Base-by-base conservation (phyloP, 2,329 filamentous ascomycete genomes). In the Intubia oerlemansii region DNA sequence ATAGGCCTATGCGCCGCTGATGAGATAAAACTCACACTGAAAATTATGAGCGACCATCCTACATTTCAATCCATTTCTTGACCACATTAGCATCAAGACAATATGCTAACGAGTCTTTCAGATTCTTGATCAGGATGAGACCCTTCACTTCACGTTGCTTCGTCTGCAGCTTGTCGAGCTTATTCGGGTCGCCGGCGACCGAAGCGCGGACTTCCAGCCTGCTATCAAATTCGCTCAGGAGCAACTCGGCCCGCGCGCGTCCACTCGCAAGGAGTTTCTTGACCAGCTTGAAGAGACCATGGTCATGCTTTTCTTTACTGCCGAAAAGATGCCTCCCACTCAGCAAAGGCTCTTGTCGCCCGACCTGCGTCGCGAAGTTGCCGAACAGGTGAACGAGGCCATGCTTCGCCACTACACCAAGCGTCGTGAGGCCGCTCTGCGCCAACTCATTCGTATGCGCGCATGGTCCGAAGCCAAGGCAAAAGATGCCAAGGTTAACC, bases 161-260 rank as follows among this genome's bases (percentile, higher is more conserved):
- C 75, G 85, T 20, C 62, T 98, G 22, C 88, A 98, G 48, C 63
- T 98, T 5, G 78, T 98, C 32, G 88, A 98, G 53, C 62, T 95
- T 30, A 98, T 98, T 41, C 72, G 82, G 19, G 58, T 57, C 23
- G 82, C 77, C 50, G 79, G 77, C 50, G 79, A 68, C 31, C 57
- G 66, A 31, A 66, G 67, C 31, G 67, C 69, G 17, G 79, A 92
- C 40, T 82, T 92, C 30, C 67, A 49, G 8, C 70, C 75, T 6
- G 88, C 82, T 2, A 53, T 98, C 29, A 69, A 73, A 33, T 98
- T 98, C 51, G 88, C 88, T 2, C 82, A 77, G 1, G 67, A 73
- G 20, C 76, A 93, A 41, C 65, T 98, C 10, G 82, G 81, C 9
- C 84, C 88, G 4, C 71, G 81, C 31, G 88, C 85, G 7, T 73